Evolutionary conservation across 768 basidiomycete genomes (phyloP).

Genomic region (Stropharia rugosoannulata): DNA sequence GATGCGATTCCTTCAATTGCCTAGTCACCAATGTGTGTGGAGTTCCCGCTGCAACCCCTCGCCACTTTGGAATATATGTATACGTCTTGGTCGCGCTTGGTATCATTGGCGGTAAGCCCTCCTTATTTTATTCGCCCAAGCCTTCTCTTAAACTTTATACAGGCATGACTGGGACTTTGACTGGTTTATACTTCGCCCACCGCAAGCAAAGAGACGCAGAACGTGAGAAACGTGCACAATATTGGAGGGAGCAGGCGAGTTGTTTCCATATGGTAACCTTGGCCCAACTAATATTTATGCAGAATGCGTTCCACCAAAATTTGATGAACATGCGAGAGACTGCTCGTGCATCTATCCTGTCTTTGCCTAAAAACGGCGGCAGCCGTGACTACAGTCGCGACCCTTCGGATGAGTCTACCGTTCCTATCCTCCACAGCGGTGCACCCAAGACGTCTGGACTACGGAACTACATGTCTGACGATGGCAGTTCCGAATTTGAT

Average conservation of each 20-base stretch:
- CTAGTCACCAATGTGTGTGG: slow-evolving; percentile 61
- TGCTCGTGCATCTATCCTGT: slow-evolving; percentile 64
- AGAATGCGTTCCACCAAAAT: slow-evolving; percentile 82
- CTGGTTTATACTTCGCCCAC: slow-evolving; percentile 69
- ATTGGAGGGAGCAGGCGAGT: slow-evolving; percentile 86
- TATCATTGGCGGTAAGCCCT: slow-evolving; percentile 65
- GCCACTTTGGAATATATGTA: slow-evolving; percentile 64
- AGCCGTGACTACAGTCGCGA: slow-evolving; percentile 46
- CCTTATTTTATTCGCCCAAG: not conserved
- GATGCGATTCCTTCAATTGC: slow-evolving; percentile 81
- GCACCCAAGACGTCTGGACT: slow-evolving; percentile 55
- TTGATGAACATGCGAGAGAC: slow-evolving; percentile 78
- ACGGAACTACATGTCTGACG: slow-evolving; percentile 50
- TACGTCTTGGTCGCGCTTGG: slow-evolving; percentile 71
- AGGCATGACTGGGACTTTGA: slow-evolving; percentile 78
- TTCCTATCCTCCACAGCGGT: slow-evolving; percentile 50
- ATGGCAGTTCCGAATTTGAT: slow-evolving; percentile 48
- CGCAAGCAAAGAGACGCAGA: slow-evolving; percentile 71
- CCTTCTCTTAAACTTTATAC: not conserved
- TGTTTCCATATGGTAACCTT: not conserved
- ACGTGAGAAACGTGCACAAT: slow-evolving; percentile 81
- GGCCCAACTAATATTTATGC: not conserved
- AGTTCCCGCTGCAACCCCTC: slow-evolving; percentile 52
- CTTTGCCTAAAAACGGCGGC: slow-evolving; percentile 42
- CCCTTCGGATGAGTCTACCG: slow-evolving; percentile 52